phyloP scores from a whole-genome alignment of 768 basidiomycete genomes.

The Leccinum uliginosum region DNA sequence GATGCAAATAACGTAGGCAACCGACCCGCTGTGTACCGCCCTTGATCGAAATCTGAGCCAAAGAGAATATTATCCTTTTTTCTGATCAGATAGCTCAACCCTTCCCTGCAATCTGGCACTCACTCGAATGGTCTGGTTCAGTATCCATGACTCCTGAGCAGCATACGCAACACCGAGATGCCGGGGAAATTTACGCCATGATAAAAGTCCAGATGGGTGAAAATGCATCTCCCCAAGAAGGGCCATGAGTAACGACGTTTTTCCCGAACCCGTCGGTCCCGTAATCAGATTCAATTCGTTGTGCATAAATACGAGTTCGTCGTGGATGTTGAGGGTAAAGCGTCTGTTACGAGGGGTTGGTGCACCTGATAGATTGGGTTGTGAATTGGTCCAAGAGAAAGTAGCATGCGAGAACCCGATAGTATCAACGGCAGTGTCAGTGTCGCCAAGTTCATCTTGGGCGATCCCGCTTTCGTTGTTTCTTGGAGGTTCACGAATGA shows the following conservation, averaged over 20 bases:
- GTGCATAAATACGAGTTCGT: conserved; percentile 49
- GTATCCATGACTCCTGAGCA: conserved; percentile 82
- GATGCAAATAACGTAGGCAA: neutral
- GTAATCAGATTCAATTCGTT: conserved; percentile 53
- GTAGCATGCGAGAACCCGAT: conserved; percentile 6
- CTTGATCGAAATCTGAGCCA: conserved; percentile 4
- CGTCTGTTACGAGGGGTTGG: conserved; percentile 24
- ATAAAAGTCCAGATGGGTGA: conserved; percentile 42
- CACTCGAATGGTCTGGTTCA: conserved; percentile 70
- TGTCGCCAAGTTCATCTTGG: neutral
- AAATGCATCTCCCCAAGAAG: conserved; percentile 65
- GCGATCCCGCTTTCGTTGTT: neutral
- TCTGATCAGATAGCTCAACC: neutral
- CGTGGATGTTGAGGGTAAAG: conserved; percentile 48
- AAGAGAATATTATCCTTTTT: conserved; percentile 11
- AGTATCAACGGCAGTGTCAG: neutral
- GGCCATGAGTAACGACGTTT: conserved; percentile 64
- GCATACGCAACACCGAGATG: conserved; percentile 69
- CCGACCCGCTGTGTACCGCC: conserved; percentile 3
- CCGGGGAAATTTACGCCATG: conserved; percentile 68
- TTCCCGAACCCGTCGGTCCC: conserved; percentile 58
- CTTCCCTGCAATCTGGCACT: neutral
- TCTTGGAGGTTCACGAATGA: neutral
- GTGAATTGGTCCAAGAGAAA: conserved; percentile 8
- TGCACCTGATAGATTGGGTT: neutral